A percentile compares a stretch with the other conserved stretches of the same genome.
These are phyloP conservation scores for Blastosporella zonata DNA, from an alignment of 1,284 basidiomycete species.

Conservation along the genomic window DNA sequence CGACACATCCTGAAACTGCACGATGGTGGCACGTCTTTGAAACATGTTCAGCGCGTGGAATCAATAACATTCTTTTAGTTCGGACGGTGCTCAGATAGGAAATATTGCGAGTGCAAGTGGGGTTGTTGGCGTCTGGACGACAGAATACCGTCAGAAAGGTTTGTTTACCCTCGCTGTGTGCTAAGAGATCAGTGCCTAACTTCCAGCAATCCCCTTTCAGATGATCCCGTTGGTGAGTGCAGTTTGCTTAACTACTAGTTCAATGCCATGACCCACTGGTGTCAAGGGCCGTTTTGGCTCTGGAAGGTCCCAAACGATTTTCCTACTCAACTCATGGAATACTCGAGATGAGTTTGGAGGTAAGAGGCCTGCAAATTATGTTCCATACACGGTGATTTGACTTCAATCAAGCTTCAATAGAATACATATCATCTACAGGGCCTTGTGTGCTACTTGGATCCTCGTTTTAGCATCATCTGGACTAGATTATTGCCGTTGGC, in stretches of 20 bases:
- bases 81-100: slow-evolving; percentile 64
- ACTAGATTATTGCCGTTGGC: too few relatives aligned
- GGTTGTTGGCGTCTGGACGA: slow-evolving; percentile 64
- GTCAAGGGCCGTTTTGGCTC: slow-evolving; percentile 61
- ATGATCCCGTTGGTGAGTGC: slow-evolving; percentile 56
- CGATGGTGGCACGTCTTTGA: slow-evolving; percentile 55
- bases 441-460: neutral
- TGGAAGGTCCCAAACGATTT: slow-evolving; percentile 47
- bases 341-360: slow-evolving; percentile 23
- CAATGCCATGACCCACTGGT: neutral
- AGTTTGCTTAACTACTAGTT: neutral
- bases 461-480: slow-evolving; percentile 1
- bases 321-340: slow-evolving; percentile 32
- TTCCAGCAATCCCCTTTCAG: slow-evolving; percentile 26
- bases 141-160: slow-evolving; percentile 57
- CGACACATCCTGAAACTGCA: slow-evolving; percentile 43
- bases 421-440: too few relatives aligned
- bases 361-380: neutral
- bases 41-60: neutral
- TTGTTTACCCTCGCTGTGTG: slow-evolving; percentile 11
- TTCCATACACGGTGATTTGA: too few relatives aligned
- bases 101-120: slow-evolving; percentile 59
- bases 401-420: neutral
- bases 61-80: slow-evolving; percentile 27
- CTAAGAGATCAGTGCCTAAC: slow-evolving; percentile 6